A percentile compares a stretch with the other conserved stretches of the same genome.
Evolutionary conservation across 1,139 yeast genomes (phyloP).

Genomic region (Pichia cactophila): DNA sequence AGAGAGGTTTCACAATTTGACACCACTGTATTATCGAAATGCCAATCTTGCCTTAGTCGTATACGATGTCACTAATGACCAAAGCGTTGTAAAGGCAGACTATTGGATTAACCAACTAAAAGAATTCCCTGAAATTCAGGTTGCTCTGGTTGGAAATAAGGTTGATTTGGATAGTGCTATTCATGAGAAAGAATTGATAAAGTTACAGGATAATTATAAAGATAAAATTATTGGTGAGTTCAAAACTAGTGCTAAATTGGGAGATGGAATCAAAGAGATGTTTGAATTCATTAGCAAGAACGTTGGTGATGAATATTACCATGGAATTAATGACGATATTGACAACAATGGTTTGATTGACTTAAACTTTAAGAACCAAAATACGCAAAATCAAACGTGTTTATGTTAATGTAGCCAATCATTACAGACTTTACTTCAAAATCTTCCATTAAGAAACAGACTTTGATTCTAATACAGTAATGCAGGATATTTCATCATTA

Average conservation of each 20-base stretch:
- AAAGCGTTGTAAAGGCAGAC: conserved; percentile 46
- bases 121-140: conserved; percentile 30
- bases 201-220: conserved; percentile 15
- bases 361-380: conserved; percentile 13
- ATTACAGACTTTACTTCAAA: too few relatives aligned
- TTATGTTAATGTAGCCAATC: neutral
- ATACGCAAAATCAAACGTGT: neutral
- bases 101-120: conserved; percentile 50
- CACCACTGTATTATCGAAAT: conserved; percentile 87
- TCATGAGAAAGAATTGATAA: conserved; percentile 13
- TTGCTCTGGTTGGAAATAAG: conserved; percentile 38
- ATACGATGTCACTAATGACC: conserved; percentile 47
- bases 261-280: conserved; percentile 36
- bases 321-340: conserved; percentile 16
- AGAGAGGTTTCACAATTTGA: conserved; percentile 79
- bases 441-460: too few relatives aligned
- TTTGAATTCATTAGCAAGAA: conserved; percentile 37
- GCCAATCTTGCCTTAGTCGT: conserved; percentile 86
- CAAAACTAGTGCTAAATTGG: conserved; percentile 42
- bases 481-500: conserved; percentile 22
- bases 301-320: conserved; percentile 31
- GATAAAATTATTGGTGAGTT: conserved; percentile 22
- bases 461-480: conserved; percentile 3
- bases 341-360: conserved; percentile 21
- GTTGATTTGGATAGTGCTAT: conserved; percentile 30